phyloP scores from a whole-genome alignment of 352 stramenopile species.

The Phytophthora brassicae region DNA sequence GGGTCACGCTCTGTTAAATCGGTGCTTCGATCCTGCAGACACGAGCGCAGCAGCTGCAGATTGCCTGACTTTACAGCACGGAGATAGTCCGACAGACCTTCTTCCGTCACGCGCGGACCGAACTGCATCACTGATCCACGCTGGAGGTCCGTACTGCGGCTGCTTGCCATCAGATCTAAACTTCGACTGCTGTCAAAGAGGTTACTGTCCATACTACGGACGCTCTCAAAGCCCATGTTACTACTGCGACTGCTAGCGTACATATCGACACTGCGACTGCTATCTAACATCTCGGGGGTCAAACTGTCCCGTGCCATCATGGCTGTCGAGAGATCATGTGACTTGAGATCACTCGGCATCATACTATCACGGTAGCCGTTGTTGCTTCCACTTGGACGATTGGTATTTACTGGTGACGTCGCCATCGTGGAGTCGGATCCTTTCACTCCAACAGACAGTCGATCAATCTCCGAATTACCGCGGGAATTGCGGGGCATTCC shows the following conservation, averaged over 20 bases:
- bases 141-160: conserved; percentile 28
- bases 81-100: conserved; percentile 61
- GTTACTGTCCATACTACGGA: conserved; percentile 24
- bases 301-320: conserved; percentile 63
- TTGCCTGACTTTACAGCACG: conserved; percentile 70
- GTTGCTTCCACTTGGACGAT: conserved; percentile 12
- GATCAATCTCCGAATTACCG: conserved; percentile 41
- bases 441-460: conserved; percentile 39
- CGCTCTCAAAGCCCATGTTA: conserved; percentile 22
- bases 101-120: conserved; percentile 51
- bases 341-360: conserved; percentile 67
- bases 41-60: conserved; percentile 51
- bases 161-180: conserved; percentile 26
- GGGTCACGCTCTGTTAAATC: conserved; percentile 68
- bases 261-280: conserved; percentile 17
- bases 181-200: conserved; percentile 27
- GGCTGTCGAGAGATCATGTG: conserved; percentile 43
- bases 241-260: conserved; percentile 32
- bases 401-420: conserved; percentile 12
- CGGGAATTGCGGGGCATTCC: conserved; percentile 32
- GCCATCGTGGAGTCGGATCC: conserved; percentile 3
- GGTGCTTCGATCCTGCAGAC: conserved; percentile 58
- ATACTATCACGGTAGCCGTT: conserved; percentile 61
- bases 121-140: conserved; percentile 50
- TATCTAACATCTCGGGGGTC: conserved; percentile 35